Evolutionary conservation across 257 asterid species (phyloP).

Genomic region (Craterostigma plantagineum): DNA sequence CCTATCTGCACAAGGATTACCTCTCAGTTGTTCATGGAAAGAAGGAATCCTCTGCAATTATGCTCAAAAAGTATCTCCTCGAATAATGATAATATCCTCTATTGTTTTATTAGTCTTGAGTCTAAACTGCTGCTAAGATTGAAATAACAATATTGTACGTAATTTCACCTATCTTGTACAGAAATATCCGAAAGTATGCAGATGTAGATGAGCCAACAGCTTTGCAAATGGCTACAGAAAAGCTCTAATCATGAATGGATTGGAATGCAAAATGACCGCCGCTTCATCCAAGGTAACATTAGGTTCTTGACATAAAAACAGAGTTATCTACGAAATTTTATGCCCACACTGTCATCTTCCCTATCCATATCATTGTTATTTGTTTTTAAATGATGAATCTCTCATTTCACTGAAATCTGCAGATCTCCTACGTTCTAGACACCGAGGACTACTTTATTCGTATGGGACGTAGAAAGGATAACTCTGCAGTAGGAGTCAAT

Average conservation of each 20-base stretch:
- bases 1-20: slow-evolving; percentile 62
- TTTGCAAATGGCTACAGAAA: slow-evolving; percentile 2
- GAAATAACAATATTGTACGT: too few species aligned
- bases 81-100: slow-evolving; percentile 10
- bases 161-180: not conserved
- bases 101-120: slow-evolving; percentile 1
- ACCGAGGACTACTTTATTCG: slow-evolving; percentile 6
- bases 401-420: not conserved
- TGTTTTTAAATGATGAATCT: not conserved
- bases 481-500: not conserved
- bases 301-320: not conserved
- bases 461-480: not conserved
- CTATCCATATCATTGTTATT: not conserved
- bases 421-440: slow-evolving; percentile 9
- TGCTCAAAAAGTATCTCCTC: slow-evolving; percentile 50
- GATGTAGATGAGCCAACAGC: slow-evolving; percentile 1
- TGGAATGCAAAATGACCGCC: slow-evolving; percentile 8
- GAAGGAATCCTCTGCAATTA: slow-evolving; percentile 53
- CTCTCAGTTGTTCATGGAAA: slow-evolving; percentile 44
- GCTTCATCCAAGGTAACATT: slow-evolving; percentile 4
- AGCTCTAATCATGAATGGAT: slow-evolving; percentile 3
- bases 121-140: not conserved
- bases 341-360: not conserved
- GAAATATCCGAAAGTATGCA: slow-evolving; percentile 3
- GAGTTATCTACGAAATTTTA: not conserved